phyloP scores from a whole-genome alignment of 2,329 filamentous ascomycete species.

The Fusarium sp. region DNA sequence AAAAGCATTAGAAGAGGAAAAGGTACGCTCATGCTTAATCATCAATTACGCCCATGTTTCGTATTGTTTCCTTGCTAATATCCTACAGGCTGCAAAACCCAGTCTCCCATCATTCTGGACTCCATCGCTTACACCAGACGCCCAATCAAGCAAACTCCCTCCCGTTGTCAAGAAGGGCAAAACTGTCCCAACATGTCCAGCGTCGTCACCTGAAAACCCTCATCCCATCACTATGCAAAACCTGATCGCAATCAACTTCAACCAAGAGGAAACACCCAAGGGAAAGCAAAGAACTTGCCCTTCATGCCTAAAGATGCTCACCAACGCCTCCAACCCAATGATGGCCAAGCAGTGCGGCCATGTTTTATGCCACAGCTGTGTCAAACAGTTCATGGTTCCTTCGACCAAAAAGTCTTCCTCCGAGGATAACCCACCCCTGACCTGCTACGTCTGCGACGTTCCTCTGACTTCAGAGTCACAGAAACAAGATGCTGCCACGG shows the following conservation, averaged over 20 bases:
- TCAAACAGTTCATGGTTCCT: slow-evolving; percentile 82
- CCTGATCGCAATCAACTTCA: slow-evolving; percentile 81
- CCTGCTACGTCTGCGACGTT: slow-evolving; percentile 88
- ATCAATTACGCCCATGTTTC: not conserved
- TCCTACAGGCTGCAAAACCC: slow-evolving; percentile 68
- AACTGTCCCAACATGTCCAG: slow-evolving; percentile 78
- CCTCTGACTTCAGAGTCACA: slow-evolving; percentile 69
- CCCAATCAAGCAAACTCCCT: slow-evolving; percentile 60
- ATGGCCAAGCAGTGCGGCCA: slow-evolving; percentile 91
- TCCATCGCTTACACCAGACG: slow-evolving; percentile 78
- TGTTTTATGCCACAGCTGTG: slow-evolving; percentile 87
- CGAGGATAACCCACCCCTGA: slow-evolving; percentile 58
- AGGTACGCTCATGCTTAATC: slow-evolving; percentile 56
- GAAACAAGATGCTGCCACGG: slow-evolving; percentile 57
- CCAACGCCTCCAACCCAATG: slow-evolving; percentile 84
- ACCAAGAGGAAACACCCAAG: slow-evolving; percentile 69
- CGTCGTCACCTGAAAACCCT: slow-evolving; percentile 70
- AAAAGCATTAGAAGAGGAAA: slow-evolving; percentile 77
- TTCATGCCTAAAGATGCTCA: slow-evolving; percentile 83
- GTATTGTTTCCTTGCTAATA: slow-evolving; percentile 18
- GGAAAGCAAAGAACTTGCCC: slow-evolving; percentile 72
- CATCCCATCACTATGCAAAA: slow-evolving; percentile 83
- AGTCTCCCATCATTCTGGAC: slow-evolving; percentile 92
- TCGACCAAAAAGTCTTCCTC: slow-evolving; percentile 54
- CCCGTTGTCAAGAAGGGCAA: slow-evolving; percentile 71